Percentiles rank a stretch among this genome's conserved stretches.
phyloP scores from a whole-genome alignment of 768 basidiomycete genomes.

The Mycena albidolilacea region DNA sequence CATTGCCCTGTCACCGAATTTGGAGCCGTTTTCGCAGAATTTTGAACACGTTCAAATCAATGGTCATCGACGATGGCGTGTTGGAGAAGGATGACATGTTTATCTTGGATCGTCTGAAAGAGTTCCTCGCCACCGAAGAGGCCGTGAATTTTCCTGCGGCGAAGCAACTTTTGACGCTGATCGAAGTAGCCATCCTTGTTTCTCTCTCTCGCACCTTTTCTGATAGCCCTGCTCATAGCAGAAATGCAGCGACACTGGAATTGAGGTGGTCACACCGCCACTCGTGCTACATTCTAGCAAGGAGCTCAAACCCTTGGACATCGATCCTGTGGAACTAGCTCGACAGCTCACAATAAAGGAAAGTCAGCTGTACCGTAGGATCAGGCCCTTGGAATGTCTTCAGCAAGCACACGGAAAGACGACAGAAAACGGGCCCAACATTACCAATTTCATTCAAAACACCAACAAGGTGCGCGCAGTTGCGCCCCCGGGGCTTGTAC shows the following conservation, averaged over 20 bases:
- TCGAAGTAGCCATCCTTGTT: slow-evolving; percentile 86
- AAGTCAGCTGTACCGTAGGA: slow-evolving; percentile 87
- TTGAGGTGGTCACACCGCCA: slow-evolving; percentile 72
- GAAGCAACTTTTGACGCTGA: slow-evolving; percentile 79
- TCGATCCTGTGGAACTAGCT: slow-evolving; percentile 93
- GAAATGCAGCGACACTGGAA: slow-evolving; percentile 68
- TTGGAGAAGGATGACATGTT: slow-evolving; percentile 90
- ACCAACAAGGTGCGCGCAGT: slow-evolving; percentile 79
- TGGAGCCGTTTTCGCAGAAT: slow-evolving; percentile 65
- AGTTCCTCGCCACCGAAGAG: slow-evolving; percentile 79
- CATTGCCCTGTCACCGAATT: slow-evolving; percentile 6
- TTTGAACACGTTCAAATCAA: slow-evolving; percentile 90
- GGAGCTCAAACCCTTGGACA: slow-evolving; percentile 86
- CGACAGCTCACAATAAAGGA: slow-evolving; percentile 95
- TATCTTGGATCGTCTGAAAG: slow-evolving; percentile 85
- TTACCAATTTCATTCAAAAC: slow-evolving; percentile 88
- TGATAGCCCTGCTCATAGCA: slow-evolving; percentile 31
- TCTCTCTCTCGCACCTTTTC: neutral
- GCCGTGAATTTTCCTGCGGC: slow-evolving; percentile 77
- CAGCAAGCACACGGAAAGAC: slow-evolving; percentile 82
- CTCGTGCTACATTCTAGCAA: slow-evolving; percentile 80
- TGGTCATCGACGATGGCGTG: slow-evolving; percentile 87
- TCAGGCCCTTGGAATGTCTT: slow-evolving; percentile 91
- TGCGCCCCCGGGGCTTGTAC: neutral
- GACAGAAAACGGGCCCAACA: slow-evolving; percentile 83